Evolutionary conservation across 2,329 filamentous ascomycete species (phyloP), one percentile per base, ranked within the genome.

Genomic region (Alternaria conjuncta): DNA sequence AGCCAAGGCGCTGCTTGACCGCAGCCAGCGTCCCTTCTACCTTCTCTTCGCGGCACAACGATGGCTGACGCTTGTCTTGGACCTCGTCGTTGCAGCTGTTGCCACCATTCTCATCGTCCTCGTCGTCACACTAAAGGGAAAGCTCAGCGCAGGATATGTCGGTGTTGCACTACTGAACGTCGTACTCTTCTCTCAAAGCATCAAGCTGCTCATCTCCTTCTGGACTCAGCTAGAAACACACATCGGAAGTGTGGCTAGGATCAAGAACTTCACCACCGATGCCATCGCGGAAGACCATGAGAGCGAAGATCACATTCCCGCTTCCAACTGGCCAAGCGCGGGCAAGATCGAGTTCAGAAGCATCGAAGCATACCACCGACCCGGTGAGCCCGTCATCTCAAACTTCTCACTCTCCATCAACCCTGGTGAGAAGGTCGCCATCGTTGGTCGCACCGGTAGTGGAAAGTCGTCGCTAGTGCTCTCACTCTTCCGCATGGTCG

Each of bases 151-250:
- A 3, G 85, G 84, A 23, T 84, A 82, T 49, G 81, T 87, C 6
- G 86, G 86, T 61, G 80, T 88, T 8, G 85, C 85, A 0, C 74
- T 88, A 12, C 74, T 86, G 23, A 86, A 86, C 58, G 81, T 87
- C 36, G 83, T 88, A 25, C 75, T 82, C 21, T 86, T 88, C 73
- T 86, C 83, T 46, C 80, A 84, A 46, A 83, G 80, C 55, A 80
- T 88, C 61, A 85, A 84, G 60, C 72, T 83, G 10, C 73, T 87
- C n/a, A 80, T 87, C 8, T 74, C 81, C 0, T 83, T 81, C 49
- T 89, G 86, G 86, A 88, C 87, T 0, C 81, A 82, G 45, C 77
- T 89, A 15, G 87, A 89, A 67, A 89, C 86, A 0, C 83, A 84
- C 41, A 83, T 89, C 47, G 87, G 87, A 8, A 86, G 86, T 10